Conservation (phyloP, 2,329 filamentous ascomycete genomes). For the Phaeophleospora eucalypticola region DNA sequence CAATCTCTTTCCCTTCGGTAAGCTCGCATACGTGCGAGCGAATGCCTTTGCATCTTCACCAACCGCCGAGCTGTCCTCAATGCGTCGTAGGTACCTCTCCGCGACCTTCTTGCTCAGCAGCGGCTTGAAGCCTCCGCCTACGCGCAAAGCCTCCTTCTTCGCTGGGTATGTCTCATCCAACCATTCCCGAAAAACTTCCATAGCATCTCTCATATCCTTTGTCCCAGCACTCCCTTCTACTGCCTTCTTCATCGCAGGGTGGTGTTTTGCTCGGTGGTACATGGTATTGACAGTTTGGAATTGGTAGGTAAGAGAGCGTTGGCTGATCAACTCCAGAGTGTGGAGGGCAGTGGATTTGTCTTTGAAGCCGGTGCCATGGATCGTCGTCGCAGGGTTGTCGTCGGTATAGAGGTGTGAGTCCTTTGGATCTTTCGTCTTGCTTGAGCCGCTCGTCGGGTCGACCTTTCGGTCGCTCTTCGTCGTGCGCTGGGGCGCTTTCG, state of each 20-base stretch:
- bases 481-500: slow-evolving; percentile 11
- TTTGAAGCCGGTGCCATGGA: slow-evolving; percentile 34
- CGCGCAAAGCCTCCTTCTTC: slow-evolving; percentile 20
- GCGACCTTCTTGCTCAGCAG: slow-evolving; percentile 27
- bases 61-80: slow-evolving; percentile 18
- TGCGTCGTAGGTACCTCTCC: slow-evolving; percentile 14
- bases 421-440: slow-evolving; percentile 19
- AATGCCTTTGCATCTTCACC: slow-evolving; percentile 20
- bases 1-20: slow-evolving; percentile 27
- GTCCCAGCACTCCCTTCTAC: slow-evolving; percentile 15
- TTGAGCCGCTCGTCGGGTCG: slow-evolving; percentile 9
- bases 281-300: slow-evolving; percentile 33
- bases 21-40: slow-evolving; percentile 22
- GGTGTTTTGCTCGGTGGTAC: slow-evolving; percentile 29
- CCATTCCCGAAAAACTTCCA: slow-evolving; percentile 28
- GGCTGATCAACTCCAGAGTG: slow-evolving; percentile 28
- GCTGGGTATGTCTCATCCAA: slow-evolving; percentile 29
- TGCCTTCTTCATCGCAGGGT: slow-evolving; percentile 26
- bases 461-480: slow-evolving; percentile 7
- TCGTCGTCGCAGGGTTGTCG: slow-evolving; percentile 31
- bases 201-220: slow-evolving; percentile 25
- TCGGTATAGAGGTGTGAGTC: slow-evolving; percentile 34
- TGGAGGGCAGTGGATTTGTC: slow-evolving; percentile 24
- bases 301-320: slow-evolving; percentile 31
- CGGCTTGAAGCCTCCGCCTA: slow-evolving; percentile 27